phyloP scores from a whole-genome alignment of 208 protist genomes.

The Acanthamoeba quina region DNA sequence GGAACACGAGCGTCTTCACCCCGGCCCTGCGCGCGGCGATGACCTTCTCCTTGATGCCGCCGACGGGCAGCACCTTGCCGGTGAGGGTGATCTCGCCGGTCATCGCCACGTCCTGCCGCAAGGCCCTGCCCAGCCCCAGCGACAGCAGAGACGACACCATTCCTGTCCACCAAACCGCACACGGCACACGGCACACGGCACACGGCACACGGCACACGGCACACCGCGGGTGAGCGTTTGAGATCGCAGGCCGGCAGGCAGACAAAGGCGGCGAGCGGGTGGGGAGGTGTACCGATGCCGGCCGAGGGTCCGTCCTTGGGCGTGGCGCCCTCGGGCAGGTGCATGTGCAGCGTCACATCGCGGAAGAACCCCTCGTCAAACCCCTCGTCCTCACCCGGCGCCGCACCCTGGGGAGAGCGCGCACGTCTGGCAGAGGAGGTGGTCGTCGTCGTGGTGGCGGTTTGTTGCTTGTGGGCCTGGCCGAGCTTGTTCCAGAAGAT shows the following conservation, averaged over 20 bases:
- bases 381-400: neutral
- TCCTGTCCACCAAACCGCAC: neutral
- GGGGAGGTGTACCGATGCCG: conserved; percentile 83
- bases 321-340: conserved; percentile 90
- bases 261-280: neutral
- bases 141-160: conserved; percentile 92
- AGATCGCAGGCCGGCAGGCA: neutral
- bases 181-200: neutral
- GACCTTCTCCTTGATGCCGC: conserved; percentile 93
- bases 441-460: neutral
- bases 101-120: conserved; percentile 90
- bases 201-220: neutral
- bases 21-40: conserved; percentile 86
- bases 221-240: neutral
- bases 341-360: conserved; percentile 84
- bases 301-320: conserved; percentile 91
- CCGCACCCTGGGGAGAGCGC: neutral
- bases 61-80: conserved; percentile 88
- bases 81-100: conserved; percentile 93
- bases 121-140: conserved; percentile 84
- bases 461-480: neutral
- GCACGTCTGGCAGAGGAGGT: neutral
- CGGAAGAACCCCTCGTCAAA: conserved; percentile 86
- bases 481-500: conserved; percentile 77
- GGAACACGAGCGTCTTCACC: conserved; percentile 89